Conservation (phyloP, 371 early-diverging fungal genomes). For the Haplosporangium sp. region DNA sequence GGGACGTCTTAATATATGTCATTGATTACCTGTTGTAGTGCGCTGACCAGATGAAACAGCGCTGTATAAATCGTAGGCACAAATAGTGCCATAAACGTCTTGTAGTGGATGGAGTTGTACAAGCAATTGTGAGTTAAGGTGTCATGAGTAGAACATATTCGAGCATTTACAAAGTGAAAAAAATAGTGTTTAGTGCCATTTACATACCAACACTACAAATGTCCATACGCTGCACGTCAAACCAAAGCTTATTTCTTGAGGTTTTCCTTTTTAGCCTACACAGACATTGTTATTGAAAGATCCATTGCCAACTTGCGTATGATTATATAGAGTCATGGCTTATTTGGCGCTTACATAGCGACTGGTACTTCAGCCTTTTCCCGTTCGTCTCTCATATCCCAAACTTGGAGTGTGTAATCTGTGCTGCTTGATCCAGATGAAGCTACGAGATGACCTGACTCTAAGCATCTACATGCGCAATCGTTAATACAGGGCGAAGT, state of each 20-base stretch:
- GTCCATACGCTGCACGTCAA: conserved; percentile 36
- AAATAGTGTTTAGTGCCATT: neutral
- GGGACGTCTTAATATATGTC: no score
- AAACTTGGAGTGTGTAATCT: conserved; percentile 14
- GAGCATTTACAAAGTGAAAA: neutral
- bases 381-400: conserved; percentile 34
- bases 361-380: conserved; percentile 11
- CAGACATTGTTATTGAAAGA: neutral
- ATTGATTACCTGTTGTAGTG: conserved; percentile 1
- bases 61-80: conserved; percentile 16
- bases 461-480: conserved; percentile 23
- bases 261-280: conserved; percentile 3
- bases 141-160: neutral
- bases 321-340: neutral
- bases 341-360: conserved; percentile 3
- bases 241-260: conserved; percentile 4
- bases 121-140: no score
- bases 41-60: conserved; percentile 10
- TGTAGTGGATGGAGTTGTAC: no score
- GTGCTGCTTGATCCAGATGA: neutral
- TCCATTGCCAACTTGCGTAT: neutral
- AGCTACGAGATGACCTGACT: conserved; percentile 46
- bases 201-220: conserved; percentile 35
- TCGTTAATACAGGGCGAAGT: neutral
- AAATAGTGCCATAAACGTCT: conserved; percentile 20